These are phyloP conservation scores for Schizonepeta tenuifolia DNA, from an alignment of 257 asterid species.

Conservation along the genomic window DNA sequence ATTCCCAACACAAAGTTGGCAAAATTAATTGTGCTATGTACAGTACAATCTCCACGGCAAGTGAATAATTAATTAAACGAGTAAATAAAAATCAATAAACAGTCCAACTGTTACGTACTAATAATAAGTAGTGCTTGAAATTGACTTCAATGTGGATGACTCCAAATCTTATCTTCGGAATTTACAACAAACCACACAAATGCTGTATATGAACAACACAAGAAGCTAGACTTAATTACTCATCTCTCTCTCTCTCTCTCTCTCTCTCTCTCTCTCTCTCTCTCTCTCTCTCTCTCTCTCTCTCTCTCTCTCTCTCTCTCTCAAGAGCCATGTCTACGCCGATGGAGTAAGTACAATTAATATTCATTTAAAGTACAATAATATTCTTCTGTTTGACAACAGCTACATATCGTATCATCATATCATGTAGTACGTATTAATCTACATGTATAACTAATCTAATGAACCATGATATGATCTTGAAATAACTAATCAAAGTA, in stretches of 20 bases:
- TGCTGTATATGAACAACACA: not conserved
- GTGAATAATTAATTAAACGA: not conserved
- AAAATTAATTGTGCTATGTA: not conserved
- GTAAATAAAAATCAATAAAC: not conserved
- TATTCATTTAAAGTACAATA: too few species aligned
- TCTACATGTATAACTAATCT: not conserved
- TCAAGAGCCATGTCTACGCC: constrained; percentile 43
- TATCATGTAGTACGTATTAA: too few species aligned
- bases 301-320: not conserved
- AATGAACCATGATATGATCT: not conserved
- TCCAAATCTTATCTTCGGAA: constrained; percentile 28
- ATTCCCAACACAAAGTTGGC: not conserved
- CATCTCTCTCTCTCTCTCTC: not conserved
- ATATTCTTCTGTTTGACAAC: too few species aligned
- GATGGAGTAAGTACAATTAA: constrained; percentile 32
- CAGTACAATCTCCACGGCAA: too few species aligned
- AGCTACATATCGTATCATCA: too few species aligned
- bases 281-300: not conserved
- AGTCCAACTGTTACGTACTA: too few species aligned
- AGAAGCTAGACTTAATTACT: not conserved
- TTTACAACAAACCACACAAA: constrained; percentile 22
- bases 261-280: not conserved
- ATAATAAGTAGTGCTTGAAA: too few species aligned
- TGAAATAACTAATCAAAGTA: too few species aligned
- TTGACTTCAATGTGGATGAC: not conserved